Evolutionary conservation across 768 basidiomycete species (phyloP), one percentile per base, ranked within the genome.

Genomic region (Rhodotorula graminis): DNA sequence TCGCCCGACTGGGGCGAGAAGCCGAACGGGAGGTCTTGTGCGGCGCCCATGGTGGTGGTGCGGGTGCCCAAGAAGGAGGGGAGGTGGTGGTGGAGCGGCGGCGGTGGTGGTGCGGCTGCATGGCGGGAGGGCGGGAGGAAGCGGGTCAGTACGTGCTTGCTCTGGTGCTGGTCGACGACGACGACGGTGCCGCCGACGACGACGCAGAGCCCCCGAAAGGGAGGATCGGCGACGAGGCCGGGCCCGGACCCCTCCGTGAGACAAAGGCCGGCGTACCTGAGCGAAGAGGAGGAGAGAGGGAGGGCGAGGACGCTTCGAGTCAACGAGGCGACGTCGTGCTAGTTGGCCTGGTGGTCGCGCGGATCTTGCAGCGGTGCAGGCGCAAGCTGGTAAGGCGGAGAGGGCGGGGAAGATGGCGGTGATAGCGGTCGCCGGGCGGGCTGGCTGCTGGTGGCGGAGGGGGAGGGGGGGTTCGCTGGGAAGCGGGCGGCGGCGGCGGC

Each of bases 1-100:
- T 74, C 72, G 61, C 46, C 59, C 25, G 52, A 29, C 49, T 42
- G 25, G 5, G 72, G 72, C 53, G 72, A 73, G 69, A 64, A 69
- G 61, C 69, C 73, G 64, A 65, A 68, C 49, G 59, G 70, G 62
- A 59, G 53, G 31, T 73, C 72, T 33, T 73, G 72, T 8, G 72
- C 64, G 55, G 64, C 64, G 47, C 67, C 69, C 72, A 73, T 73
- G 29, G 27, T 71, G 6, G 60, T 16, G 42, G 62, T 56, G 49
- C 23, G 42, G 33, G 46, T 57, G 19, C n/a, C n/a, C n/a, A n/a
- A 23, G 53, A 23, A n/a, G 9, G 31, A 37, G 37, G 12, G 40
- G 23, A 14, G 69, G 44, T 5, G 37, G 8, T 46, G 44, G 29
- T 56, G 19, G 15, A 3, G 49, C 49, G 19, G 46, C 18, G 50